Conservation (phyloP, 371 early-diverging fungal genomes). For the Mucor sp. region DNA sequence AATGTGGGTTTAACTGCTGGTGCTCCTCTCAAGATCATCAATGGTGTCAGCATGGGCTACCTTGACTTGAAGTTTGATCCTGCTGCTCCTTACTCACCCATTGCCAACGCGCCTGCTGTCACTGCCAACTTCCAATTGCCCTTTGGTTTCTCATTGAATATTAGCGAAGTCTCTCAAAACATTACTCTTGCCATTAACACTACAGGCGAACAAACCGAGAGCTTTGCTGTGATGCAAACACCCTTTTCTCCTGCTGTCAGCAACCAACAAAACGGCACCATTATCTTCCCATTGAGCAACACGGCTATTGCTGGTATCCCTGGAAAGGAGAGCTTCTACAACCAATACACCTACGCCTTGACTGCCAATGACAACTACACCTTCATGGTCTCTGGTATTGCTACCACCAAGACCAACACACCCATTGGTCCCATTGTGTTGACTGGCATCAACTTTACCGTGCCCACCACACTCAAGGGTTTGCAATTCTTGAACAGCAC, state of each 20-base stretch:
- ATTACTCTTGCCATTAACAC: conserved; percentile 45
- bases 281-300: conserved; percentile 49
- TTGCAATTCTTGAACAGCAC: conserved; percentile 62
- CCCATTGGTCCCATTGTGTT: conserved; percentile 61
- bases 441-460: conserved; percentile 56
- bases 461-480: conserved; percentile 54
- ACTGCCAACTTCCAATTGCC: conserved; percentile 56
- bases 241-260: conserved; percentile 47
- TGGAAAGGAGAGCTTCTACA: conserved; percentile 39
- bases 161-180: conserved; percentile 55
- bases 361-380: conserved; percentile 42
- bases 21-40: conserved; percentile 50
- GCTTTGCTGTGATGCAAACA: conserved; percentile 49
- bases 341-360: conserved; percentile 52
- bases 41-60: conserved; percentile 53
- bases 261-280: conserved; percentile 45
- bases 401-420: conserved; percentile 54
- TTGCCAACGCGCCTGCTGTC: conserved; percentile 48
- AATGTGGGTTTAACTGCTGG: conserved; percentile 50
- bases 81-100: conserved; percentile 50
- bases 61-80: conserved; percentile 53
- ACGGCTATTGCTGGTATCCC: conserved; percentile 43
- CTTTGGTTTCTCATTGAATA: conserved; percentile 57
- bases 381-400: conserved; percentile 53
- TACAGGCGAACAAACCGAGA: conserved; percentile 20